Conservation (phyloP, 1,284 basidiomycete genomes). For the Melampsora americana region DNA sequence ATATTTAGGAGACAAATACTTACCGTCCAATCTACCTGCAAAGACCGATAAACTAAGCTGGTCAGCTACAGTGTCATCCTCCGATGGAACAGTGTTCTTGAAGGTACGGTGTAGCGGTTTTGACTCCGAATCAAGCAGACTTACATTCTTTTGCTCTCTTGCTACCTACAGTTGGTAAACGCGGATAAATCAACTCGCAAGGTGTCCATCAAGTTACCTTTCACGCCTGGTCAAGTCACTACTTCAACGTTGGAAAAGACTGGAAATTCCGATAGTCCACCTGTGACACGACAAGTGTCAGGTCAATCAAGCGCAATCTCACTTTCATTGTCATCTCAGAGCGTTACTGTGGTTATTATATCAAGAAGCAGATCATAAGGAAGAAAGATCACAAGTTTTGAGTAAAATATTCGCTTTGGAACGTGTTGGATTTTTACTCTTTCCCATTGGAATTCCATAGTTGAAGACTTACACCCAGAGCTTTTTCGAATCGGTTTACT, state of each 20-base stretch:
- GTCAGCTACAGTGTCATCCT: neutral
- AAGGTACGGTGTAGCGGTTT: neutral
- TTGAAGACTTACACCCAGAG: too few species aligned
- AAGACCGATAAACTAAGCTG: neutral
- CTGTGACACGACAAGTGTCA: neutral
- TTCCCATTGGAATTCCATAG: too few species aligned
- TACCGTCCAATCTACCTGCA: neutral
- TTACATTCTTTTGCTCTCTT: neutral
- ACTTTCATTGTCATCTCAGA: neutral
- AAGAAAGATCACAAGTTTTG: neutral
- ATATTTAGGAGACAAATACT: neutral
- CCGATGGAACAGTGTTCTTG: neutral
- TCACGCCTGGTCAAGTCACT: neutral
- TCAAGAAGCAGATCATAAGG: neutral
- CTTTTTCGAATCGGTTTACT: too few species aligned
- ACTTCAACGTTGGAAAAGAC: neutral
- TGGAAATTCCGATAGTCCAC: neutral
- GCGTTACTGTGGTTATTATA: neutral
- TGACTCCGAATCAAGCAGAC: neutral
- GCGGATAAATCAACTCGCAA: neutral
- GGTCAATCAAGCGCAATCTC: neutral
- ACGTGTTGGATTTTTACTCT: too few species aligned
- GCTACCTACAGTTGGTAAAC: neutral
- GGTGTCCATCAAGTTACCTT: neutral
- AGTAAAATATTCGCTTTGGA: too few species aligned